Evolutionary conservation across 179 eudicot species (phyloP).

Genomic region (Gypsophila paniculata): DNA sequence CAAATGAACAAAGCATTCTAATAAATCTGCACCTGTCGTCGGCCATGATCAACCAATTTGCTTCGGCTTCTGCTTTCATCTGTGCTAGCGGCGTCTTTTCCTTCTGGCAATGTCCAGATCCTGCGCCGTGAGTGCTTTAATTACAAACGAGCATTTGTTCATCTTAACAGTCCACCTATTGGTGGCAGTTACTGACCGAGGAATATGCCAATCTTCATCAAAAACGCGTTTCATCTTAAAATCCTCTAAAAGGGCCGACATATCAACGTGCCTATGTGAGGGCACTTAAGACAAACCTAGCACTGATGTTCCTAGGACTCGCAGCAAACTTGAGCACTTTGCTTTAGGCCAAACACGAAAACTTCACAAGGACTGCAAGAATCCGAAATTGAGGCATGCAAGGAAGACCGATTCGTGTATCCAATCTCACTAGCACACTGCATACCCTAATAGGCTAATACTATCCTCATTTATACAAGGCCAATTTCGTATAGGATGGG

Average conservation of each 20-base stretch:
- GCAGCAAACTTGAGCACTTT: not conserved
- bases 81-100: conserved; percentile 40
- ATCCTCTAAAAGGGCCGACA: not conserved
- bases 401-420: too few relatives aligned
- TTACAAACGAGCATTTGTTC: not conserved
- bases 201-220: conserved; percentile 4
- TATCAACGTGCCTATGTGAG: not conserved
- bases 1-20: not conserved
- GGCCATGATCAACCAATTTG: conserved; percentile 41
- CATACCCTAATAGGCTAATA: too few relatives aligned
- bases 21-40: conserved; percentile 43
- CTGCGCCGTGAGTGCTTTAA: conserved; percentile 32
- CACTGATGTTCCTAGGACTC: not conserved
- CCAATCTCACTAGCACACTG: too few relatives aligned
- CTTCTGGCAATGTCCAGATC: conserved; percentile 64
- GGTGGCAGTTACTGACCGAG: too few relatives aligned
- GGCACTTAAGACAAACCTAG: not conserved
- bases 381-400: too few relatives aligned
- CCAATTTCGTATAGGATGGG: too few relatives aligned
- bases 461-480: too few relatives aligned
- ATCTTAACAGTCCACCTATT: not conserved
- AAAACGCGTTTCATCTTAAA: not conserved
- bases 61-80: conserved; percentile 39
- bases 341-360: too few relatives aligned
- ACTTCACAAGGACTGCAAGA: too few relatives aligned